Conservation (phyloP, 2,329 filamentous ascomycete species). For the Trichoderma sp. region DNA sequence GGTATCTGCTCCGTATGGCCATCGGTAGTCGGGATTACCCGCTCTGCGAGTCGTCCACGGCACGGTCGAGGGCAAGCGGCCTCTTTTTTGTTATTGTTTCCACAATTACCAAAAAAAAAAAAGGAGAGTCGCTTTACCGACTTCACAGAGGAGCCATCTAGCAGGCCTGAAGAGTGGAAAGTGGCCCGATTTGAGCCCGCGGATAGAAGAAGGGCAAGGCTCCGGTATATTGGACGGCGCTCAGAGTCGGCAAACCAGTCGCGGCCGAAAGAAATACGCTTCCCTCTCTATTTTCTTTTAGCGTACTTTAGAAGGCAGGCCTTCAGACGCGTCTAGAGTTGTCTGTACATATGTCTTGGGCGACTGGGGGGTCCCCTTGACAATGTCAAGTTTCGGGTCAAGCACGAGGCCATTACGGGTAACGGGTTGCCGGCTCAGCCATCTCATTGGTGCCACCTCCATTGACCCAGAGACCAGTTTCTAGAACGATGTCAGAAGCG, state of each 20-base stretch:
- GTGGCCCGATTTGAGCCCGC: slow-evolving; percentile 19
- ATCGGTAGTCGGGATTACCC: slow-evolving; percentile 22
- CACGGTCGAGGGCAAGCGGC: not conserved
- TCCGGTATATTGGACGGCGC: not conserved
- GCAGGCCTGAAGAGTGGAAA: slow-evolving; percentile 5
- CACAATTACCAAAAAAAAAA: slow-evolving; percentile 10
- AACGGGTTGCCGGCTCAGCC: not conserved
- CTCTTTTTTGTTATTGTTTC: slow-evolving; percentile 17
- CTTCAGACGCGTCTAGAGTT: slow-evolving; percentile 8
- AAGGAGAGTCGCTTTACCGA: slow-evolving; percentile 23
- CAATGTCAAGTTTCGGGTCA: not conserved
- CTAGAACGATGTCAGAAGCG: slow-evolving; percentile 23
- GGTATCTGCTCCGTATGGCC: slow-evolving; percentile 10
- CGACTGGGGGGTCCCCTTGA: slow-evolving; percentile 5
- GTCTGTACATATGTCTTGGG: not conserved
- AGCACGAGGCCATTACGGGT: slow-evolving; percentile 4
- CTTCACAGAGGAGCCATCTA: slow-evolving; percentile 15
- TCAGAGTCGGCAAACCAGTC: slow-evolving; percentile 7
- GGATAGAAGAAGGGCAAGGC: slow-evolving; percentile 11
- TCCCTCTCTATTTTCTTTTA: not conserved
- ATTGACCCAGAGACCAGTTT: slow-evolving; percentile 6
- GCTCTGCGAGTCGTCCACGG: slow-evolving; percentile 12
- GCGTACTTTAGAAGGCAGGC: slow-evolving; percentile 10
- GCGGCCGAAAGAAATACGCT: not conserved
- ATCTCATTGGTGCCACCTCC: not conserved